Evolutionary conservation across 345 rosid genomes (phyloP).

Genomic region (Heritiera littoralis): DNA sequence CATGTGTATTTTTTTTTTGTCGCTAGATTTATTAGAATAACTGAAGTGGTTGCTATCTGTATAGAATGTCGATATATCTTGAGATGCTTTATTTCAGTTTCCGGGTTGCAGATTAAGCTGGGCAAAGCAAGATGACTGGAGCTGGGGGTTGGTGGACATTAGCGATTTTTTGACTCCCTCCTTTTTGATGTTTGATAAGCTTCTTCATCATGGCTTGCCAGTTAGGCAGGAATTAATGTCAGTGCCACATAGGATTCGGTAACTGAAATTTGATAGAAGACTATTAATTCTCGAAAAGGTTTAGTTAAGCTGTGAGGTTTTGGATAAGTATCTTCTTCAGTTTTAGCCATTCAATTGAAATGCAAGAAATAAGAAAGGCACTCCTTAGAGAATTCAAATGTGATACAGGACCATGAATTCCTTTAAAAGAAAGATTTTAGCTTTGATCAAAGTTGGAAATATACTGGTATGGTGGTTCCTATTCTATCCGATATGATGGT

Average conservation of each 20-base stretch:
- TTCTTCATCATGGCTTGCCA: conserved; percentile 10
- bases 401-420: neutral
- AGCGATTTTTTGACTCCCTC: conserved; percentile 25
- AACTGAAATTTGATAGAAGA: conserved; percentile 18
- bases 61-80: conserved; percentile 35
- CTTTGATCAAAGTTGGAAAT: neutral
- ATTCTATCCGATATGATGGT: neutral
- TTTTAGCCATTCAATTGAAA: neutral
- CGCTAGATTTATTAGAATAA: conserved; percentile 1
- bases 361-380: conserved; percentile 12
- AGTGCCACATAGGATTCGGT: conserved; percentile 16
- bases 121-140: conserved; percentile 37
- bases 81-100: conserved; percentile 45
- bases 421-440: neutral
- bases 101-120: conserved; percentile 43
- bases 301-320: conserved; percentile 7
- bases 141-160: conserved; percentile 36
- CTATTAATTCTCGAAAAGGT: conserved; percentile 18
- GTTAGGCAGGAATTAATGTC: conserved; percentile 15
- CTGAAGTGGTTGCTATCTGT: conserved; percentile 9
- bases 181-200: conserved; percentile 29
- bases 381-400: conserved; percentile 9
- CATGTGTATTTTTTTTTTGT: neutral
- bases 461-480: neutral
- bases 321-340: conserved; percentile 13